Percentiles rank a stretch among this genome's conserved stretches.
Evolutionary conservation across 1,139 yeast species (phyloP).

Genomic region (Pichia sp.): DNA sequence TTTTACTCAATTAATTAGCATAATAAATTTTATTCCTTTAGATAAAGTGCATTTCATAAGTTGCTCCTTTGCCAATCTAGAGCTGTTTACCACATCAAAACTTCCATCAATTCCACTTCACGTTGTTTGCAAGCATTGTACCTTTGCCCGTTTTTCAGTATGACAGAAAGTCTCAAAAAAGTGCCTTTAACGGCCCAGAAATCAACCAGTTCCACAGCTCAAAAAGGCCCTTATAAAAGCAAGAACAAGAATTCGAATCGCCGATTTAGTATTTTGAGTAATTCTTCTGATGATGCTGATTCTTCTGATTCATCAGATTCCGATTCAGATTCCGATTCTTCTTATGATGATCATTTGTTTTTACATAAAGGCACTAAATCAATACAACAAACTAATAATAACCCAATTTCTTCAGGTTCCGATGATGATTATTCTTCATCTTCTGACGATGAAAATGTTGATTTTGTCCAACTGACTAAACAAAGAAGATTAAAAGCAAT

Average conservation of each 20-base stretch:
- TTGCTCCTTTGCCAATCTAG: neutral
- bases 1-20: neutral
- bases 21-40: neutral
- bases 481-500: conserved; percentile 53
- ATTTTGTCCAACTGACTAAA: conserved; percentile 63
- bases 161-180: conserved; percentile 10
- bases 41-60: neutral
- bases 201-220: conserved; percentile 4
- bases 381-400: neutral
- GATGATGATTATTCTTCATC: conserved; percentile 42
- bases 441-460: conserved; percentile 62
- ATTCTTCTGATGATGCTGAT: conserved; percentile 30
- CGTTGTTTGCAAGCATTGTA: neutral
- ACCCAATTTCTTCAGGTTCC: conserved; percentile 21
- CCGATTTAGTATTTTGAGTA: conserved; percentile 41
- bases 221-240: conserved; percentile 11
- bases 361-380: neutral
- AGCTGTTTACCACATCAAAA: neutral
- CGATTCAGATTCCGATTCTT: conserved; percentile 5
- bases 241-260: conserved; percentile 18
- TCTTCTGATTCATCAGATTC: conserved; percentile 45
- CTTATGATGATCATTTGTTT: conserved; percentile 14
- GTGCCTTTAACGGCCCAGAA: neutral
- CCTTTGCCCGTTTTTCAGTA: neutral
- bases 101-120: neutral